A percentile compares a stretch with the other conserved stretches of the same genome.
phyloP scores from a whole-genome alignment of 176 grass and related monocot species.

The Sorghum bicolor region Sorghum_bicolor_NCBIv3 NC_012873.2:59882501-59883000 shows the following conservation, averaged over 20 bases:
- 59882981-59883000: not conserved
- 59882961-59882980: conserved; percentile 3
- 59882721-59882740: not conserved
- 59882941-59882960: not conserved
- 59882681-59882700: not conserved
- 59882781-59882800: not conserved
- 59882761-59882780: not conserved
- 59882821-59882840: not conserved
- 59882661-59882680: not conserved
- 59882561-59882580: not conserved
- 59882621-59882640: not conserved
- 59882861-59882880: not conserved
- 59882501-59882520: not conserved
- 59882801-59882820: not conserved
- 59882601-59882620: not conserved
- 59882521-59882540: not conserved
- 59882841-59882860: not conserved
- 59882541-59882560: not conserved
- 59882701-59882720: not conserved
- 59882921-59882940: not conserved
- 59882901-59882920: not conserved
- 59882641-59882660: not conserved
- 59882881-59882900: not conserved
- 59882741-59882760: not conserved
- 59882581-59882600: not conserved